These are phyloP conservation scores for Colletotrichum sp. DNA, from an alignment of 2,329 filamentous ascomycete species.

Conservation along the genomic window DNA sequence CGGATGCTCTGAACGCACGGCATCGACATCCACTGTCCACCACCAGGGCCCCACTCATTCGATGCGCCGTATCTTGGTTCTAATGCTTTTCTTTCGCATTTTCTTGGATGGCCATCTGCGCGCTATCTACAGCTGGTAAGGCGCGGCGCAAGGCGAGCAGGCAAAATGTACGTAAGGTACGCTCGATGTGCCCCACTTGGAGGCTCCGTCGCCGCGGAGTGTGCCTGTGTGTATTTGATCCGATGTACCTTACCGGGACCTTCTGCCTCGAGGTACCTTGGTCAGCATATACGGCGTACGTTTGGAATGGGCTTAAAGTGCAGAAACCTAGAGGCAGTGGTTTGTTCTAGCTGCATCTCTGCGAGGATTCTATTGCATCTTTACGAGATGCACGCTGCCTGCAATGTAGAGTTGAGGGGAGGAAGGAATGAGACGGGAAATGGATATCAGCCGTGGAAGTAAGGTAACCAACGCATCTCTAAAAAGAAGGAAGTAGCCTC, in stretches of 20 bases:
- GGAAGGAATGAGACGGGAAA: not conserved
- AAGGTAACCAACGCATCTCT: not conserved
- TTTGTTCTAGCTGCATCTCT: not conserved
- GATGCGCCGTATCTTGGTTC: not conserved
- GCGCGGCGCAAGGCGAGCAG: not conserved
- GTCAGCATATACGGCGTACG: not conserved
- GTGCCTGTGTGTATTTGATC: not conserved
- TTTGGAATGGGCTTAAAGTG: not conserved
- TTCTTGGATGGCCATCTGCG: slow-evolving; percentile 3
- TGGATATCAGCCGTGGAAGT: not conserved
- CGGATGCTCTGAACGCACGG: not conserved
- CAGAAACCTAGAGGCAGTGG: not conserved
- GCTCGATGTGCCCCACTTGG: not conserved
- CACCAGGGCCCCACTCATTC: not conserved
- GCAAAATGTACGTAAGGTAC: not conserved
- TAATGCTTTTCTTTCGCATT: slow-evolving; percentile 34
- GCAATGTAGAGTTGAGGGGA: not conserved
- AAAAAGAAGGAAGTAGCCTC: not conserved
- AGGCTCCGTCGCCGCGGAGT: not conserved
- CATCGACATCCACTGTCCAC: not conserved
- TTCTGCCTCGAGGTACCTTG: not conserved
- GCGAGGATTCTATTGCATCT: not conserved
- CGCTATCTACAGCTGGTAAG: not conserved
- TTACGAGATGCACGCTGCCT: not conserved
- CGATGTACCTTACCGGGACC: not conserved